A percentile compares a stretch with the other conserved stretches of the same genome.
Evolutionary conservation across 306 rosid species (phyloP).

Genomic region (Lathyrus tuberosus): DNA sequence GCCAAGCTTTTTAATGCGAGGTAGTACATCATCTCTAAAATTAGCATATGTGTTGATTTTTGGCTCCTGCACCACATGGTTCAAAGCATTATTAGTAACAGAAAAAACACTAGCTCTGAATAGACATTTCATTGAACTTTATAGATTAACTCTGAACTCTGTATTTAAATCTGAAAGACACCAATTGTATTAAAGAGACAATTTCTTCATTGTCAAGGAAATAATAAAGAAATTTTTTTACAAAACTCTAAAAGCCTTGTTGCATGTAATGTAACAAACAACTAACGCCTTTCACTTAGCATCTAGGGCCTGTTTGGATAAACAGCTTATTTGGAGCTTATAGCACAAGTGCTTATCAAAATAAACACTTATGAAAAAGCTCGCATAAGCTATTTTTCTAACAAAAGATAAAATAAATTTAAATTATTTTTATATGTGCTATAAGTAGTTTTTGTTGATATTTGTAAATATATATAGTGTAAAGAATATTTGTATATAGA

Average conservation of each 20-base stretch:
- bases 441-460: too few species aligned
- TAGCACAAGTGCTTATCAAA: too few species aligned
- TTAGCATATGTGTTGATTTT: constrained; percentile 75
- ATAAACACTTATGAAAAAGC: too few species aligned
- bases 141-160: constrained; percentile 22
- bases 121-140: constrained; percentile 29
- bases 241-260: neutral
- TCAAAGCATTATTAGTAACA: constrained; percentile 26
- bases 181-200: constrained; percentile 15
- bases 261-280: neutral
- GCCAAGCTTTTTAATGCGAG: constrained; percentile 77
- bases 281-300: neutral
- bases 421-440: too few species aligned
- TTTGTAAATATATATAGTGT: too few species aligned
- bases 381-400: too few species aligned
- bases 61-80: constrained; percentile 71
- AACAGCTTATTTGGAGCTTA: too few species aligned
- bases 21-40: constrained; percentile 84
- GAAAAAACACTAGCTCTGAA: constrained; percentile 19
- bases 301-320: too few species aligned
- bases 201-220: constrained; percentile 26
- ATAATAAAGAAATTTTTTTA: neutral
- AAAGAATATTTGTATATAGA: too few species aligned
- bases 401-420: too few species aligned
- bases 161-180: constrained; percentile 25